Conservation (phyloP, 495 filamentous ascomycete genomes). For the Astrothelium subdiscretum region DNA sequence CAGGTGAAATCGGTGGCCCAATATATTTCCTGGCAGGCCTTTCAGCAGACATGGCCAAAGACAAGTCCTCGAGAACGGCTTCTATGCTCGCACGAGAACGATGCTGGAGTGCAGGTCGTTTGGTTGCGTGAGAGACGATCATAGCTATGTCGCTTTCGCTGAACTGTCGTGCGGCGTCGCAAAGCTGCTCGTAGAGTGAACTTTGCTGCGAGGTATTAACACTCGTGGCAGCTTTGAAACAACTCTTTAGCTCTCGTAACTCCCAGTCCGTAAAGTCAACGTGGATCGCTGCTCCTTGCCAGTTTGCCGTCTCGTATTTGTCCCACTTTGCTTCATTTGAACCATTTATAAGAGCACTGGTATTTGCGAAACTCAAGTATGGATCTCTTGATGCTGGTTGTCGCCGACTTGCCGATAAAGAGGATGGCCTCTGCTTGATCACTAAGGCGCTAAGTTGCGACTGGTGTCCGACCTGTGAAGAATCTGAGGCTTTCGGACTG, state of each 20-base stretch:
- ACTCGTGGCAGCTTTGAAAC: background rate
- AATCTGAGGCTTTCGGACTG: background rate
- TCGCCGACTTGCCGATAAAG: background rate
- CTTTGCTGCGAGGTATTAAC: background rate
- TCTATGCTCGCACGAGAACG: background rate
- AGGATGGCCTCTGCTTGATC: background rate
- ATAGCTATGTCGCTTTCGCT: background rate
- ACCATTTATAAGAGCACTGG: background rate
- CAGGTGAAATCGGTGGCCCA: background rate
- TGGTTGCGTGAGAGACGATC: background rate
- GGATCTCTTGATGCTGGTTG: background rate
- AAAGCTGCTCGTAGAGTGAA: background rate
- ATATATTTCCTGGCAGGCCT: background rate
- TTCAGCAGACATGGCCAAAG: background rate
- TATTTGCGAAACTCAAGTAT: background rate
- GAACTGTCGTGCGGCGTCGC: background rate
- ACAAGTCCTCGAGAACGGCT: background rate
- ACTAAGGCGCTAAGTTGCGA: background rate
- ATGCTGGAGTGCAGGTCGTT: background rate
- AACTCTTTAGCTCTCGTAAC: background rate
- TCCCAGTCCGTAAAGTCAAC: background rate
- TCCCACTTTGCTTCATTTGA: background rate
- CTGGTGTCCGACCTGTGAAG: background rate
- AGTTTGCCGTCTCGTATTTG: background rate
- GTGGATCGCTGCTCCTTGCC: background rate